Base-by-base conservation (phyloP, 192 early-diverging fungal species). In the Coemansia sp. region DNA sequence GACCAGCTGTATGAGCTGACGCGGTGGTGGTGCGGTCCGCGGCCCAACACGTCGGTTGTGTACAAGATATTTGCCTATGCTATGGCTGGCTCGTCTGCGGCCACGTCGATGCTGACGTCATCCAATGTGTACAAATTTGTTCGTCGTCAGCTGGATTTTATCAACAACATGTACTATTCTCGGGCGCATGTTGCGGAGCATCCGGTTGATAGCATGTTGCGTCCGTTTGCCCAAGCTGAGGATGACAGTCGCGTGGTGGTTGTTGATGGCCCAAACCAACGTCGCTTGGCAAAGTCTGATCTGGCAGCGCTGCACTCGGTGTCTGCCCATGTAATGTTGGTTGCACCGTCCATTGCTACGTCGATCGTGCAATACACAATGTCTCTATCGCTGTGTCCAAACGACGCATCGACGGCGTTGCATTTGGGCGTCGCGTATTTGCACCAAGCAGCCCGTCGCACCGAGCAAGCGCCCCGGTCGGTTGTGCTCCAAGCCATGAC, bases 101-200 rank as follows among this genome's bases (percentile, higher is more conserved):
- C 65, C 51, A 53, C 53, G 26, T 45, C 61, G 0, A 50, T 57
- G 65, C 63, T 82, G 58, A 65, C 75, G 3, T 67, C 71, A 12
- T 26, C 65, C 12, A 70, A 64, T 37, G 62, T 74, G 59, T 82
- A 77, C 75, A 82, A 77, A 60, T 82, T 68, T 35, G 26, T 77
- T 0, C 67, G 80, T 10, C 67, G 80, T 6, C 69, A 64, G 52
- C 79, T 82, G 5, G 49, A 62, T 16, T 60, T 67, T 0, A 41
- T 75, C 22, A 63, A 81, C 60, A 56, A 59, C 3, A 53, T 68
- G 10, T 75, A 69, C 56, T 74, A 74, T 52, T 8, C 31, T 3
- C 31, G 49, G 14, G 29, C 11, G 0, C 55, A 22, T 1, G 17
- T 27, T 31, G 29, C 6, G 29, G 29, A 7, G 29, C 29, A 31